A percentile compares a stretch with the other conserved stretches of the same genome.
Evolutionary conservation across 225 moss, liverwort and hornwort species (phyloP).

Genomic region (Pseudisothecium myosuroides): DNA sequence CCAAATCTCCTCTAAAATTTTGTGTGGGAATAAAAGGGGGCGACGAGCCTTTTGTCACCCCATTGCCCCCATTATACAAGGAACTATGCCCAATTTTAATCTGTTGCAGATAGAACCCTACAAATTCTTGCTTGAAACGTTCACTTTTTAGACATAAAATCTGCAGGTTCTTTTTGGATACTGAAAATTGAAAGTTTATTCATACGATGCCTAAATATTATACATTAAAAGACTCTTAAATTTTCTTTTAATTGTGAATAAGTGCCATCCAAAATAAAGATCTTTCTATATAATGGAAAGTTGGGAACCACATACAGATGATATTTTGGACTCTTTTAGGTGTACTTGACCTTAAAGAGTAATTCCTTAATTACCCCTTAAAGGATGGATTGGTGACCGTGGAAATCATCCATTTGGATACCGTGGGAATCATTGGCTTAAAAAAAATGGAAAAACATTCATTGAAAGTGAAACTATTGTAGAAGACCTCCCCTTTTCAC

Average conservation of each 20-base stretch:
- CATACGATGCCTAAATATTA: rapidly evolving
- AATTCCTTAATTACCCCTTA: too few species aligned
- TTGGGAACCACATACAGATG: background rate
- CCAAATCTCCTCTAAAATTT: too few species aligned
- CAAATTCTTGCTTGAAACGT: background rate
- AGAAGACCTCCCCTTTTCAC: too few species aligned
- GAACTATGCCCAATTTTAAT: background rate
- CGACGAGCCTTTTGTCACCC: too few species aligned
- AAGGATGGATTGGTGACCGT: too few species aligned
- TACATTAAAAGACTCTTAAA: background rate
- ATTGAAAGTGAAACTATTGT: too few species aligned
- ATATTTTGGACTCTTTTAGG: background rate
- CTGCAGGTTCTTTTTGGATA: background rate
- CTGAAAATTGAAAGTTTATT: background rate
- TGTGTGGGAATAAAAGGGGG: too few species aligned
- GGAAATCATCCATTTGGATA: too few species aligned
- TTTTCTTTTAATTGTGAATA: background rate
- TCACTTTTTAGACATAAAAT: background rate
- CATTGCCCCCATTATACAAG: too few species aligned
- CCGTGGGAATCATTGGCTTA: too few species aligned
- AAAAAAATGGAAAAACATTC: too few species aligned
- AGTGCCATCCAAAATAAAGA: background rate
- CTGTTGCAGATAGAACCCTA: background rate
- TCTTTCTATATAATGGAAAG: background rate
- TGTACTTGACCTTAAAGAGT: too few species aligned